These are phyloP conservation scores for Fistulinella cinereoalba DNA, from an alignment of 1,284 basidiomycete genomes.

Conservation along the genomic window DNA sequence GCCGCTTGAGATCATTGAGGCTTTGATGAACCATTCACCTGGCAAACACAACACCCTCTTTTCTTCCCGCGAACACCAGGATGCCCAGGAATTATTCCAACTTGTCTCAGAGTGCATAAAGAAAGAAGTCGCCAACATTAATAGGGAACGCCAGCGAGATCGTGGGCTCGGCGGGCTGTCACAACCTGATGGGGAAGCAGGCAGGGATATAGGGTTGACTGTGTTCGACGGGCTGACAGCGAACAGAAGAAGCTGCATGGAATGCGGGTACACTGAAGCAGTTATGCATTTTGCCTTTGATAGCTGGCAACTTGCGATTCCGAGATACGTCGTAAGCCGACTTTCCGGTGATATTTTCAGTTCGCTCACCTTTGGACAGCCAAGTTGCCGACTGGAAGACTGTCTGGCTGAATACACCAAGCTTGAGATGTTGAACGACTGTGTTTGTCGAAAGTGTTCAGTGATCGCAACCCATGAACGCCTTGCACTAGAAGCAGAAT, in stretches of 20 bases:
- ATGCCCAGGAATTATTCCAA: slow-evolving; percentile 94
- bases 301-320: slow-evolving; percentile 76
- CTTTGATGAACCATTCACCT: slow-evolving; percentile 57
- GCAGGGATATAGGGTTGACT: slow-evolving; percentile 52
- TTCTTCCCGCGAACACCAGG: slow-evolving; percentile 86
- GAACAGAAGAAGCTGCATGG: slow-evolving; percentile 75
- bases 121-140: slow-evolving; percentile 67
- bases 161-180: slow-evolving; percentile 60
- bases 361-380: slow-evolving; percentile 32
- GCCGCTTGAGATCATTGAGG: slow-evolving; percentile 68
- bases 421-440: slow-evolving; percentile 78
- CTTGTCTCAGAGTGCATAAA: slow-evolving; percentile 85
- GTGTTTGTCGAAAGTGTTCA: slow-evolving; percentile 80
- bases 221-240: slow-evolving; percentile 84
- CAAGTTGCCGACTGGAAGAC: slow-evolving; percentile 63
- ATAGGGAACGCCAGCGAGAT: slow-evolving; percentile 62
- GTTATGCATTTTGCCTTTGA: slow-evolving; percentile 86
- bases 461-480: slow-evolving; percentile 65
- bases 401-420: slow-evolving; percentile 81
- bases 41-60: slow-evolving; percentile 66
- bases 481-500: slow-evolving; percentile 56
- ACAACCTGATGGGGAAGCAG: slow-evolving; percentile 31
- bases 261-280: slow-evolving; percentile 85
- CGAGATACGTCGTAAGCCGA: slow-evolving; percentile 51
- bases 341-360: background rate